Evolutionary conservation across 345 rosid species (phyloP).

Genomic region (Salix arbutifolia): DNA sequence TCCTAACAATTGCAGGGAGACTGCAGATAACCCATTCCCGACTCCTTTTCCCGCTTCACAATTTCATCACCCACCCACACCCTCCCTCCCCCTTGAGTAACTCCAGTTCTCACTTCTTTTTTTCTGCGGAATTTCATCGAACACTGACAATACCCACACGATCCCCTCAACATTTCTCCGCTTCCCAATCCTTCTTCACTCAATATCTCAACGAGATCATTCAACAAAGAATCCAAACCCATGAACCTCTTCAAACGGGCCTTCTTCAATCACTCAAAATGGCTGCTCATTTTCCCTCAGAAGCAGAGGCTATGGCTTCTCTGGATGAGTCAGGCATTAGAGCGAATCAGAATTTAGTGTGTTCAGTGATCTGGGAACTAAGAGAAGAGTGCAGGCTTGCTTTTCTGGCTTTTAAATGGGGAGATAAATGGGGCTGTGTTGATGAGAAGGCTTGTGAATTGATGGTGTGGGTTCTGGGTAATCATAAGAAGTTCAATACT

Average conservation of each 20-base stretch:
- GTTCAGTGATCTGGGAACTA: constrained; percentile 55
- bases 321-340: constrained; percentile 43
- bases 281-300: constrained; percentile 43
- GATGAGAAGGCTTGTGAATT: constrained; percentile 49
- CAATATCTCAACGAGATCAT: constrained; percentile 17
- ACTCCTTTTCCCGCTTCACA: not conserved
- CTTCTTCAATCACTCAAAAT: constrained; percentile 41
- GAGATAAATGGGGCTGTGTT: constrained; percentile 44
- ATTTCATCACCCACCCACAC: not conserved
- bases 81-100: not conserved
- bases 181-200: constrained; percentile 34
- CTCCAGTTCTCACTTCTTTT: not conserved
- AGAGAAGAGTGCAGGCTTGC: constrained; percentile 70
- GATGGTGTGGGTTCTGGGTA: constrained; percentile 69
- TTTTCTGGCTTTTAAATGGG: constrained; percentile 75
- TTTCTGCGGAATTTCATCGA: constrained; percentile 54
- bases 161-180: constrained; percentile 16
- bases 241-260: constrained; percentile 20
- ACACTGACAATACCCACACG: constrained; percentile 22
- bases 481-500: constrained; percentile 58
- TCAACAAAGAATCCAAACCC: not conserved
- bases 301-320: constrained; percentile 50
- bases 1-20: constrained; percentile 18
- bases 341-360: constrained; percentile 38
- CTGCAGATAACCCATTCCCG: not conserved